Percentiles rank a stretch among this genome's conserved stretches.
Conservation (phyloP, 805 yeast species). For the Candida cerambycidarum region DNA sequence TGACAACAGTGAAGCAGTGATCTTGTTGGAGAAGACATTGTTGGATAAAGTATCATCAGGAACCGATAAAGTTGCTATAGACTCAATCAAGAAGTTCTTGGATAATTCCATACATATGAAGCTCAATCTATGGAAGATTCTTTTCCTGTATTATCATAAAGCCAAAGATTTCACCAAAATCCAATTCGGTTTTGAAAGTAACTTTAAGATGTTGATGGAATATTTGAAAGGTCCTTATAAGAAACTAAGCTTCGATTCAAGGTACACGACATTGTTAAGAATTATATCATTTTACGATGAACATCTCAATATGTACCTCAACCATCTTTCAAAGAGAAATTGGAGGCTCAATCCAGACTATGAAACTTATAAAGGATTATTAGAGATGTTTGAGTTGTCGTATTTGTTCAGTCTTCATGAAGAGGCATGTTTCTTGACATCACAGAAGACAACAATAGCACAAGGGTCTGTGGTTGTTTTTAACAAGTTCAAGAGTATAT, state of each 20-base stretch:
- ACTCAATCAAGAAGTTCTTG: constrained; percentile 62
- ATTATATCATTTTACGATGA: constrained; percentile 55
- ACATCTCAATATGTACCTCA: constrained; percentile 41
- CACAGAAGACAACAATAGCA: constrained; percentile 41
- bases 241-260: constrained; percentile 22
- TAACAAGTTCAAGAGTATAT: constrained; percentile 45
- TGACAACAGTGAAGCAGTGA: constrained; percentile 33
- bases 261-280: constrained; percentile 46
- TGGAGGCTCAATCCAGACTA: constrained; percentile 33
- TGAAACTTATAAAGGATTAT: not conserved
- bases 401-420: constrained; percentile 55
- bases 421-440: constrained; percentile 43
- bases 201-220: constrained; percentile 44
- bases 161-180: constrained; percentile 30
- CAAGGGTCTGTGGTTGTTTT: constrained; percentile 44
- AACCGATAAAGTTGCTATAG: constrained; percentile 20
- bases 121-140: constrained; percentile 71
- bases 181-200: constrained; percentile 51
- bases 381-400: constrained; percentile 28
- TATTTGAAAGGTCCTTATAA: constrained; percentile 28
- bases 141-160: constrained; percentile 55
- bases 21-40: constrained; percentile 48
- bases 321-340: constrained; percentile 20
- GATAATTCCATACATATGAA: constrained; percentile 60
- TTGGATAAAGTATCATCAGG: constrained; percentile 19